Evolutionary conservation across 768 basidiomycete genomes (phyloP), one percentile per base, ranked within the genome.

Genomic region (Termitomyces sp.): DNA sequence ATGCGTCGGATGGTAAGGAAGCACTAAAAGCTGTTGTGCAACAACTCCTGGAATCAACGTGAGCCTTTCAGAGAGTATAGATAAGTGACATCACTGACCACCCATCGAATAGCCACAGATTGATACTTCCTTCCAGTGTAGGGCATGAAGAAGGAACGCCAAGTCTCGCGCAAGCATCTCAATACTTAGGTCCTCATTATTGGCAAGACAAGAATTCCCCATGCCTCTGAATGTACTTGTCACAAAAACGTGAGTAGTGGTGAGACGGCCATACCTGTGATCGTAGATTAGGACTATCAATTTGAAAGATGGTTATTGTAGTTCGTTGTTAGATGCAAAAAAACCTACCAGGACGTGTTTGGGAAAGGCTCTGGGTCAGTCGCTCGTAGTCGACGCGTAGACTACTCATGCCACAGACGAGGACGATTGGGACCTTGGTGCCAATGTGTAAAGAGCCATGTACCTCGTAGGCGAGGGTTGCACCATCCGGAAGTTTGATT

Each of bases 101-200:
- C 81, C 81, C 80, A 82, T 81, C 2, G 81, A 82, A 66, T 75
- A 80, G 4, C 79, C 80, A 55, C 79, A 78, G 8, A 82, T 61
- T 8, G 75, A 69, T 30, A 82, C 58, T 50, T 77, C 66, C 55
- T 69, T 73, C 78, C 80, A 82, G 18, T 68, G 64, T 18, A 82
- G 60, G 50, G 64, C 62, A 20, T 67, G 59, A 10, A 82, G 61
- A n/a, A 82, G 72, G 47, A 63, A 67, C 9, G 74, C 66, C 38
- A 82, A 67, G 61, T 82, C 80, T 43, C 78, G 71, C 28, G 81
- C 79, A 61, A 81, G 67, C 40, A 73, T 63, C 58, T 80, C 79
- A 18, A 82, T 75, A 16, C 78, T 76, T 20, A 81, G 65, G 5
- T 69, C 64, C 50, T 80, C 78, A 26, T 77, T 67, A 14, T 63